Base-by-base conservation (phyloP, 2,329 filamentous ascomycete genomes). In the Cytospora piceae region DNA sequence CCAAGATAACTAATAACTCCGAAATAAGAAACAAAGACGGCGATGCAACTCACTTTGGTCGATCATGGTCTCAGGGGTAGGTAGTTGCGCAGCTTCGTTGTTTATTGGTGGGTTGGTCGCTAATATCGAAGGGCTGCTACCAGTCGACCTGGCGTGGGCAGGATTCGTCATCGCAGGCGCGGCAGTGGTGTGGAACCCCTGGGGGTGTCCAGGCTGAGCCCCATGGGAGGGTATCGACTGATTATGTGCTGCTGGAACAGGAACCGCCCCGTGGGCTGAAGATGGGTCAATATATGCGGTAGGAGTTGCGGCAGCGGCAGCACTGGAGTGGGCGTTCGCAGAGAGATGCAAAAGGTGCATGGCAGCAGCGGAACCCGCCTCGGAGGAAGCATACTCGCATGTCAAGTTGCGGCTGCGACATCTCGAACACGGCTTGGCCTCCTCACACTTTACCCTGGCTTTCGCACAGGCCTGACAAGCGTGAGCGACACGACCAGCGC, bases 371-470 rank as follows among this genome's bases (percentile, higher is more conserved):
- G 79, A 78, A 14, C 76, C 76, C 17, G 76, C 71, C 63, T 80
- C 78, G 17, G 75, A 72, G 7, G 74, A 73, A 4, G 74, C 72
- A 65, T 74, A 78, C 62, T 80, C 79, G 73, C 83, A 86, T 17
- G 70, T 72, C 61, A 85, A 68, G 53, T 80, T 80, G 32, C 83
- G 79, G 62, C 76, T 80, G 59, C 79, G 75, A 68, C 83, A 85
- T 34, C 83, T 79, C 22, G 79, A 78, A 70, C 83, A 86, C 37
- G 83, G 83, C 73, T 86, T 85, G 27, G 76, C 71, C 64, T 86
- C 83, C 67, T 85, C 82, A 67, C 83, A 86, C 69, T 85, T 85
- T 54, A 86, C 82, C 24, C 83, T 77, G 14, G 83, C 83, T 22
- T 78, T 72, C 4, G 83, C 83, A 68, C 83, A 86, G 12, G 81